Percentiles rank a stretch among this genome's conserved stretches.
These are phyloP conservation scores for Phytophthora parvispora DNA, from an alignment of 352 stramenopile genomes.

Conservation along the genomic window DNA sequence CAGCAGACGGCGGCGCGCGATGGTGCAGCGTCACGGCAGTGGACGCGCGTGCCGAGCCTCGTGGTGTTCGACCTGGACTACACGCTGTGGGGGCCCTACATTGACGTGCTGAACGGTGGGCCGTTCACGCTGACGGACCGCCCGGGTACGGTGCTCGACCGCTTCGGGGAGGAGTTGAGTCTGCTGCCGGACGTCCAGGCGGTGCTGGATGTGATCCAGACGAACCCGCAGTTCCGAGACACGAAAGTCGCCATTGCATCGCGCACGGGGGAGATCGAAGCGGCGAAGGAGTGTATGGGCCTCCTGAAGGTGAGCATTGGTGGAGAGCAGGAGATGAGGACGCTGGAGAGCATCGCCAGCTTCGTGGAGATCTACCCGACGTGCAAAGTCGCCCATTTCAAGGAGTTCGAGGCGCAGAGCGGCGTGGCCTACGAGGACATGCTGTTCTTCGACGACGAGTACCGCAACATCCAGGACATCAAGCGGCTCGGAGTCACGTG, in stretches of 20 bases:
- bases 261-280: conserved; percentile 73
- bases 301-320: conserved; percentile 57
- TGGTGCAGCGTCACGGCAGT: conserved; percentile 21
- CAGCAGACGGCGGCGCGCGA: neutral
- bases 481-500: conserved; percentile 78
- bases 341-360: conserved; percentile 60
- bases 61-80: conserved; percentile 84
- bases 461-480: conserved; percentile 81
- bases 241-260: conserved; percentile 60
- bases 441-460: conserved; percentile 98
- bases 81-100: conserved; percentile 83
- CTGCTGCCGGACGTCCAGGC: conserved; percentile 44
- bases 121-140: conserved; percentile 65
- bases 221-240: conserved; percentile 68
- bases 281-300: conserved; percentile 69
- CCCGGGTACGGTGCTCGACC: conserved; percentile 75
- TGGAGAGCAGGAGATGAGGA: conserved; percentile 23
- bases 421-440: conserved; percentile 94
- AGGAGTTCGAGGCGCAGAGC: conserved; percentile 85
- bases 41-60: conserved; percentile 64
- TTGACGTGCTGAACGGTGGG: conserved; percentile 84
- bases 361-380: conserved; percentile 84
- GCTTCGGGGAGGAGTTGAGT: conserved; percentile 55
- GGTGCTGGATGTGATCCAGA: conserved; percentile 74
- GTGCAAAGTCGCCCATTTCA: conserved; percentile 93